phyloP scores from a whole-genome alignment of 495 filamentous ascomycete genomes.

The Trypethelium eluteriae region DNA sequence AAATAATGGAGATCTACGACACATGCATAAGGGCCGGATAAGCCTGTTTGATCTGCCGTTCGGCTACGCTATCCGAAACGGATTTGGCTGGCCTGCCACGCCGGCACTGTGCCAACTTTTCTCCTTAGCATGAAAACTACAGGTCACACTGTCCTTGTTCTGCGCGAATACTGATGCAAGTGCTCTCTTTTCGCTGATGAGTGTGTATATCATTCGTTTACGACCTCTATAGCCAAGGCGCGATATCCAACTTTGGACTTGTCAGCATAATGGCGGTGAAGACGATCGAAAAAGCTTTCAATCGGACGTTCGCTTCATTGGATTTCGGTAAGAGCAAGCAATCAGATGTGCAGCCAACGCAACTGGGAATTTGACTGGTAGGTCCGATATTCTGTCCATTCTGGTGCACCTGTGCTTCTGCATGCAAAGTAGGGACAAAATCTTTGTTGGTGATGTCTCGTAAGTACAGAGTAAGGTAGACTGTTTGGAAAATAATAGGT shows the following conservation, averaged over 20 bases:
- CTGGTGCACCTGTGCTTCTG: neutral
- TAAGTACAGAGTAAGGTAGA: neutral
- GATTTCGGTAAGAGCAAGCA: neutral
- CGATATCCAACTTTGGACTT: neutral
- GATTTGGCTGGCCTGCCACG: too few relatives aligned
- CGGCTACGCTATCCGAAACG: slow-evolving; percentile 2
- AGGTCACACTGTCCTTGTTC: neutral
- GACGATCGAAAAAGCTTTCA: neutral
- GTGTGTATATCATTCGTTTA: too few relatives aligned
- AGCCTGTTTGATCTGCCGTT: neutral
- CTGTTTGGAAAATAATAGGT: neutral
- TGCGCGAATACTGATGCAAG: too few relatives aligned
- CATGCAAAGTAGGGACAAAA: neutral
- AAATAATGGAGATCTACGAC: neutral
- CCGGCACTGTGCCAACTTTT: neutral
- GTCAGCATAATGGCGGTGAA: neutral
- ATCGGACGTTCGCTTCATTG: neutral
- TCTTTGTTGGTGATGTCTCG: neutral
- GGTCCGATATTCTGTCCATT: neutral
- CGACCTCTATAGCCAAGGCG: too few relatives aligned
- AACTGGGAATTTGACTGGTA: neutral
- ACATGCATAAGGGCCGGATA: too few relatives aligned
- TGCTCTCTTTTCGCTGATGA: too few relatives aligned
- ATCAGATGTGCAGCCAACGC: neutral
- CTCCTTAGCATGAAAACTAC: neutral